A percentile compares a stretch with the other conserved stretches of the same genome.
These are phyloP conservation scores for Mallotus nudiflorus DNA, from an alignment of 345 rosid genomes.

Conservation along the genomic window DNA sequence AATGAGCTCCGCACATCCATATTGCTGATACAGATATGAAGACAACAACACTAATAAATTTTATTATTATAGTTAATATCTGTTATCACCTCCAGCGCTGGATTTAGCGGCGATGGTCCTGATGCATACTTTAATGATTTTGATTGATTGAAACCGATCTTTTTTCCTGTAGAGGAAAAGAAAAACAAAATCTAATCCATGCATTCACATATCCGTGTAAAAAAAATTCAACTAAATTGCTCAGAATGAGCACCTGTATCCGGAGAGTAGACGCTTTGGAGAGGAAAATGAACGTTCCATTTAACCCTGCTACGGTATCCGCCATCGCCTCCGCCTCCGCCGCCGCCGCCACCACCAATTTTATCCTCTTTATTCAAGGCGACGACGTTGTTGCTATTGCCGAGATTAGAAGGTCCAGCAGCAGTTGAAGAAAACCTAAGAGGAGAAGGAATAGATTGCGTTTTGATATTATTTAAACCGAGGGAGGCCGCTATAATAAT, in stretches of 20 bases:
- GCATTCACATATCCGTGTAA: not conserved
- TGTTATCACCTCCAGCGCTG: slow-evolving; percentile 69
- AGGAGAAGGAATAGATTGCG: slow-evolving; percentile 64
- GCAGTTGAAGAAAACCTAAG: slow-evolving; percentile 52
- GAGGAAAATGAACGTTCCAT: slow-evolving; percentile 22
- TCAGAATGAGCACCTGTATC: not conserved
- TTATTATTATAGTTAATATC: no score
- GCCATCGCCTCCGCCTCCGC: slow-evolving; percentile 8
- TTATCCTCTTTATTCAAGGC: slow-evolving; percentile 19
- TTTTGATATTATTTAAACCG: slow-evolving; percentile 74
- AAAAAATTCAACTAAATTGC: not conserved
- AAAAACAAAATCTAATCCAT: not conserved
- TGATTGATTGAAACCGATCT: slow-evolving; percentile 57
- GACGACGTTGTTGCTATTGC: not conserved
- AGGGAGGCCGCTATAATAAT: slow-evolving; percentile 59
- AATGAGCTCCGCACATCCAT: no score
- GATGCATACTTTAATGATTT: slow-evolving; percentile 57
- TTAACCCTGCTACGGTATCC: slow-evolving; percentile 32
- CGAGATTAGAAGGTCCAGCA: slow-evolving; percentile 26
- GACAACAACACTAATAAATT: no score
- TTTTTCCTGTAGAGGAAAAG: slow-evolving; percentile 48
- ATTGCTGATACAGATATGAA: no score
- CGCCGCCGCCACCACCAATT: slow-evolving; percentile 12
- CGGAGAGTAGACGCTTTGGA: not conserved
- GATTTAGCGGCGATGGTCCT: slow-evolving; percentile 45